phyloP scores from a whole-genome alignment of 208 protist species.

The Angomonas desouzai region DNA sequence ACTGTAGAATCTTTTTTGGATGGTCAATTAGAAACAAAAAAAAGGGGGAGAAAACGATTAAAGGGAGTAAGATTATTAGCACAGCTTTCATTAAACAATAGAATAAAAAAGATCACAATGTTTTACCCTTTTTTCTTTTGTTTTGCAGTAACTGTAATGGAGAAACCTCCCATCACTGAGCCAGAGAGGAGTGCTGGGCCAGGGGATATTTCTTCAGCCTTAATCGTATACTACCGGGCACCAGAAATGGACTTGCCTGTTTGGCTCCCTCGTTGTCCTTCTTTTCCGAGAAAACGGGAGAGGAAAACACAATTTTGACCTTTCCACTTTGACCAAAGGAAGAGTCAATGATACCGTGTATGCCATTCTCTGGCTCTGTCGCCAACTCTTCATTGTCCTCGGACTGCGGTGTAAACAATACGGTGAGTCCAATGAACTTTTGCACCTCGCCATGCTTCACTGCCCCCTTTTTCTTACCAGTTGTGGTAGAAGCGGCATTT shows the following conservation, averaged over 20 bases:
- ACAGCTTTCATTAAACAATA: too few relatives aligned
- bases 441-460: slow-evolving; percentile 62
- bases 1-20: slow-evolving; percentile 6
- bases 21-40: neutral
- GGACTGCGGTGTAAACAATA: slow-evolving; percentile 37
- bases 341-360: slow-evolving; percentile 57
- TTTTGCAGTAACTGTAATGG: too few relatives aligned
- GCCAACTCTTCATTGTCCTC: too few relatives aligned
- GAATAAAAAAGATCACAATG: neutral
- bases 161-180: slow-evolving; percentile 53
- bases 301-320: slow-evolving; percentile 60
- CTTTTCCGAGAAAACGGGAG: slow-evolving; percentile 39
- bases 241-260: slow-evolving; percentile 11
- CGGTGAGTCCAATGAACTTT: slow-evolving; percentile 60
- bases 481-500: neutral
- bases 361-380: too few relatives aligned
- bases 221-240: slow-evolving; percentile 37
- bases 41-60: neutral
- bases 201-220: slow-evolving; percentile 66
- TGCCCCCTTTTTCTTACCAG: slow-evolving; percentile 28
- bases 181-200: slow-evolving; percentile 40
- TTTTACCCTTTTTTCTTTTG: slow-evolving; percentile 7
- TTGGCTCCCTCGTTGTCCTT: slow-evolving; percentile 18
- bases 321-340: slow-evolving; percentile 82
- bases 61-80: too few relatives aligned